Base-by-base conservation (phyloP, 768 basidiomycete species). In the Clitopilus hobsonii region DNA sequence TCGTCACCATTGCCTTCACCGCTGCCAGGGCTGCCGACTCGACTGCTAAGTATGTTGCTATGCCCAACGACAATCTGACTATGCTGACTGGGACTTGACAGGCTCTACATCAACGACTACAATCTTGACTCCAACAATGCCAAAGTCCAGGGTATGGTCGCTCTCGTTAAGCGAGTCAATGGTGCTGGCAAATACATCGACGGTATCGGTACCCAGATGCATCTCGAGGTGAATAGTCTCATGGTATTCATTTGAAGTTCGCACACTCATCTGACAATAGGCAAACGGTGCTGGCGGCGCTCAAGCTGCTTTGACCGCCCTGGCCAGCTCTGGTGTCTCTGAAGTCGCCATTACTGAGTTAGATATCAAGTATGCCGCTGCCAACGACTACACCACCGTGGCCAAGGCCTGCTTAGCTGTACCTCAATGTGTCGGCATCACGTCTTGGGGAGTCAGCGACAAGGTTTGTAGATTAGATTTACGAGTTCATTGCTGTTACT, bases 321-420 rank as follows among this genome's bases (percentile, higher is more conserved):
- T 80, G 25, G 74, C 80, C n/a, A 60, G 68, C 23, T 66, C 76
- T n/a, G 72, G 69, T 23, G 69, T 73, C 20, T 27, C 38, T 23
- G 74, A 79, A 57, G 71, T 82, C 26, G 79, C 75, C n/a, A 74
- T 81, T 61, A 80, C 79, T 5, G 78, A 78, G 56, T 68, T 78
- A 38, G 75, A 76, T 58, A 79, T 79, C 48, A 65, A 65, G 16
- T 16, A 20, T 45, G 66, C 66, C 49, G 70, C 68, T 1, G 36
- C 74, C 3, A 72, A 63, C 52, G 80, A 81, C 66, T 81, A 80
- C 63, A 58, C 61, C 20, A 67, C 66, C 3, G 79, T 79, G 49
- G 71, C 73, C 30, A 73, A 71, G 30, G 79, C 79, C n/a, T 82
- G 80, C 62, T 63, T 79, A 53, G 66, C 67, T 23, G 69, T 72